Base-by-base conservation (phyloP, 2,329 filamentous ascomycete genomes). In the Chrysoporthe puriensis region DNA sequence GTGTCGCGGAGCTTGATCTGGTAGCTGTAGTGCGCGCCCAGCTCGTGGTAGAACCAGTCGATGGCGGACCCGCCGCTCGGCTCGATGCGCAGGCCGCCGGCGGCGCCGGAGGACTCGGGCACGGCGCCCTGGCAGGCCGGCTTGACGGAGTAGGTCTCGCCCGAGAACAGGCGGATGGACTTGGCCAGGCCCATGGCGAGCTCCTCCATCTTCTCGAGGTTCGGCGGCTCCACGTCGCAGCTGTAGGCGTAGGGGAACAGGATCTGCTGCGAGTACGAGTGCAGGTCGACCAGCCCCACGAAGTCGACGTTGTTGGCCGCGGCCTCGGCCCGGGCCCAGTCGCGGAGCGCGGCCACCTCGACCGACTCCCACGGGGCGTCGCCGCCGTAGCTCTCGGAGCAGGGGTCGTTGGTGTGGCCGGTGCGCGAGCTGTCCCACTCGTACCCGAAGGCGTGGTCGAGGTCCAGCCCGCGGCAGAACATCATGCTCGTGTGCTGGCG, bases 261-360 rank as follows among this genome's bases (percentile, higher is more conserved):
- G 32, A 99, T 90, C 79, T 97, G 92, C 79, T 99, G 94, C 0
- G 93, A 96, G 78, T 98, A 99, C 1, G 93, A 95, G 79, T 99
- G 96, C 36, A 98, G 84, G 77, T 99, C 96, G 57, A 98, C 77
- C 71, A 96, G 90, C 3, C 91, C 93, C n/a, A 94, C 86, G 72
- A 98, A 93, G 18, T 90, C 84, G 63, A 90, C 88, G 66, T 91
- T 89, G 76, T 90, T 87, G 72, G 88, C 83, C 8, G 86, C 82
- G 0, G 90, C 93, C 77, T 97, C 86, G 74, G 93, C 95, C 73
- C 84, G 87, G 0, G 93, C 92, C 95, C 95, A 99, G 59, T 90
- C 84, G 4, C 93, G 90, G 62, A 98, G 84, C 18, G 86, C 82
- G 63, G 86, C 85, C 2, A 94, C 88, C 79, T 99, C 96, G 1